A percentile compares a stretch with the other conserved stretches of the same genome.
phyloP scores from a whole-genome alignment of 495 filamentous ascomycete genomes.

The Usnea hakonensis region DNA sequence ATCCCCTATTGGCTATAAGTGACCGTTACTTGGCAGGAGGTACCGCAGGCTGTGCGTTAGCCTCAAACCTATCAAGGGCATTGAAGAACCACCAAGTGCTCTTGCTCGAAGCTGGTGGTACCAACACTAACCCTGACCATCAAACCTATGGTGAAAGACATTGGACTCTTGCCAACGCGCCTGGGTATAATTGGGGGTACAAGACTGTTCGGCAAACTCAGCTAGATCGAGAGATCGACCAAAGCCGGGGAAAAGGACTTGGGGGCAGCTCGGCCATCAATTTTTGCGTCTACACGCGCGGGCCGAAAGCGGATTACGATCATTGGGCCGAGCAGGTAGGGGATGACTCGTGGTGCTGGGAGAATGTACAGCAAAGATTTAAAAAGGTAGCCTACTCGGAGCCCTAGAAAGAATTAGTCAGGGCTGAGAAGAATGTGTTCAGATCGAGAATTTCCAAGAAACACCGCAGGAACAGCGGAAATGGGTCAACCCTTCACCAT shows the following conservation, averaged over 20 bases:
- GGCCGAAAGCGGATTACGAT: constrained; percentile 53
- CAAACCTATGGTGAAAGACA: constrained; percentile 48
- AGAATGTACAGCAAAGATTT: constrained; percentile 39
- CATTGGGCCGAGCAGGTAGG: constrained; percentile 38
- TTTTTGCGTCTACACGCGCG: constrained; percentile 50
- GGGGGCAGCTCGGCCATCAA: constrained; percentile 57
- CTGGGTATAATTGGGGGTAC: constrained; percentile 50
- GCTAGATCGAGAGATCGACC: constrained; percentile 45
- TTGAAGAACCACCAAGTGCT: constrained; percentile 41
- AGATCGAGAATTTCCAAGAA: not conserved
- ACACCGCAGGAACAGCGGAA: not conserved
- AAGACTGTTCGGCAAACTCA: constrained; percentile 48
- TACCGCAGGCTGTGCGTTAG: constrained; percentile 46
- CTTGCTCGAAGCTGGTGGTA: constrained; percentile 49
- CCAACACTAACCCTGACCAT: constrained; percentile 38
- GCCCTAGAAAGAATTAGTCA: no score
- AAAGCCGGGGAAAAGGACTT: constrained; percentile 50
- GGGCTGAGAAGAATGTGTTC: no score
- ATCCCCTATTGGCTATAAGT: no score
- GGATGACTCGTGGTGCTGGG: constrained; percentile 45
- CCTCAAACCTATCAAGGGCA: constrained; percentile 38
- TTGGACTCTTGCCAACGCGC: constrained; percentile 37
- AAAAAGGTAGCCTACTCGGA: constrained; percentile 24
- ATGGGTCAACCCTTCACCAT: constrained; percentile 46
- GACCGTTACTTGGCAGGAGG: constrained; percentile 42